phyloP scores from a whole-genome alignment of 768 basidiomycete genomes.

The Lentinus brumalis region DNA sequence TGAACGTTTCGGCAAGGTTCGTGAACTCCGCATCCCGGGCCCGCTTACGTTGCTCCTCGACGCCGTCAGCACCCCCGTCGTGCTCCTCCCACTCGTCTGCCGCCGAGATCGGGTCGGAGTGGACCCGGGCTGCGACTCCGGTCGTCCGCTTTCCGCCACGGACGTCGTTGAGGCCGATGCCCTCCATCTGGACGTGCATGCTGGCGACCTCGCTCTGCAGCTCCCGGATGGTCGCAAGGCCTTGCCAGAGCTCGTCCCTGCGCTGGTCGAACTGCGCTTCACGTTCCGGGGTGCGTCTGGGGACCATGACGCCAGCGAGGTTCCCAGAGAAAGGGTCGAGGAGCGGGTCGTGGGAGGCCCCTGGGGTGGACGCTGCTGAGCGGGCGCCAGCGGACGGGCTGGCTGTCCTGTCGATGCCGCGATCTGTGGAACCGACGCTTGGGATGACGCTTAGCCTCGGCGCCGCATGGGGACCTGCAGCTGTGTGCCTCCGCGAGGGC shows the following conservation, averaged over 20 bases:
- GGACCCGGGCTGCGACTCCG: slow-evolving; percentile 17
- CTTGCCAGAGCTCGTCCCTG: slow-evolving; percentile 64
- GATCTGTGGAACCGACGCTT: slow-evolving; percentile 18
- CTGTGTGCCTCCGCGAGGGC: slow-evolving; percentile 12
- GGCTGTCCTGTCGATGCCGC: slow-evolving; percentile 12
- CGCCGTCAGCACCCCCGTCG: slow-evolving; percentile 60
- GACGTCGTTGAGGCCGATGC: slow-evolving; percentile 45
- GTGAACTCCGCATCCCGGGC: slow-evolving; percentile 68
- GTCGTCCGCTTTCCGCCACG: slow-evolving; percentile 22
- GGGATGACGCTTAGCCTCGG: slow-evolving; percentile 19
- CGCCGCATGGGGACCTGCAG: neutral
- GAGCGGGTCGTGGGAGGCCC: slow-evolving; percentile 31
- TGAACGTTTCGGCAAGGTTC: slow-evolving; percentile 66
- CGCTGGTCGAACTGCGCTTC: slow-evolving; percentile 26
- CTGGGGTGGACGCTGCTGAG: slow-evolving; percentile 24
- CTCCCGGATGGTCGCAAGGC: slow-evolving; percentile 68
- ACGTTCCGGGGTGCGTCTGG: slow-evolving; percentile 14
- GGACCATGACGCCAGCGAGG: slow-evolving; percentile 40
- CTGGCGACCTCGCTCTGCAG: slow-evolving; percentile 71
- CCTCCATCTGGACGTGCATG: slow-evolving; percentile 79
- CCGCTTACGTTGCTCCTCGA: slow-evolving; percentile 52
- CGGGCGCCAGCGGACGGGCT: slow-evolving; percentile 17
- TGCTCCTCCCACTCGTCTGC: slow-evolving; percentile 45
- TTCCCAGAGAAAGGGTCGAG: slow-evolving; percentile 54
- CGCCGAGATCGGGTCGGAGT: slow-evolving; percentile 47